Evolutionary conservation across 257 asterid species (phyloP).

Genomic region (Knoxia roxburghii): DNA sequence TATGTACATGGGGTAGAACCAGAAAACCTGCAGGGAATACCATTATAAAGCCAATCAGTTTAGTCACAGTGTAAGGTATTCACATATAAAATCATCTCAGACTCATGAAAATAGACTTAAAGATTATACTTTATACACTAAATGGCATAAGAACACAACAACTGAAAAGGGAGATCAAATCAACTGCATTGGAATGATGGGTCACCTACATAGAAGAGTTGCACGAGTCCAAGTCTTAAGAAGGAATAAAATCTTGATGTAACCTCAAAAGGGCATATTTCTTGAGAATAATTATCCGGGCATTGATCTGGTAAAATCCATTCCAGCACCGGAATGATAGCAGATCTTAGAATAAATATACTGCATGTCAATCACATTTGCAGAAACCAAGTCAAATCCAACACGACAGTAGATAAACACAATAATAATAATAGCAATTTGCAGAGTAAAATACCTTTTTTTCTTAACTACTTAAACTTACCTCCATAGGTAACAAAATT

Average conservation of each 20-base stretch:
- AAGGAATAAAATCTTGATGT: constrained; percentile 62
- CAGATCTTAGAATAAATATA: constrained; percentile 65
- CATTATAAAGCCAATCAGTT: constrained; percentile 18
- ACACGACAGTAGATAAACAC: neutral
- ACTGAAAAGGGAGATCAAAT: neutral
- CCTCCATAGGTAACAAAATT: neutral
- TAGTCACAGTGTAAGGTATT: neutral
- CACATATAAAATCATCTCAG: neutral
- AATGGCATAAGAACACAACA: no score
- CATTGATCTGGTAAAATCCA: constrained; percentile 80
- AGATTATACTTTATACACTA: no score
- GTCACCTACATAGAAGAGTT: constrained; percentile 80
- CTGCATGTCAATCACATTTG: constrained; percentile 41
- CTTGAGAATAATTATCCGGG: constrained; percentile 31
- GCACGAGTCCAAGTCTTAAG: constrained; percentile 65
- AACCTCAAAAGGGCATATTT: constrained; percentile 44
- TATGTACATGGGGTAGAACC: constrained; percentile 97
- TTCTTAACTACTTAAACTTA: neutral
- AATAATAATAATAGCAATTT: no score
- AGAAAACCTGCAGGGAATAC: constrained; percentile 55
- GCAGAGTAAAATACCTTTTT: neutral
- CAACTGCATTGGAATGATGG: neutral
- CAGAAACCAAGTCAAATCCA: neutral
- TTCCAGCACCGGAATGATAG: constrained; percentile 61
- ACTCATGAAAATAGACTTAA: neutral